phyloP scores from a whole-genome alignment of 805 yeast species.

The Priceomyces haplophilus region DNA sequence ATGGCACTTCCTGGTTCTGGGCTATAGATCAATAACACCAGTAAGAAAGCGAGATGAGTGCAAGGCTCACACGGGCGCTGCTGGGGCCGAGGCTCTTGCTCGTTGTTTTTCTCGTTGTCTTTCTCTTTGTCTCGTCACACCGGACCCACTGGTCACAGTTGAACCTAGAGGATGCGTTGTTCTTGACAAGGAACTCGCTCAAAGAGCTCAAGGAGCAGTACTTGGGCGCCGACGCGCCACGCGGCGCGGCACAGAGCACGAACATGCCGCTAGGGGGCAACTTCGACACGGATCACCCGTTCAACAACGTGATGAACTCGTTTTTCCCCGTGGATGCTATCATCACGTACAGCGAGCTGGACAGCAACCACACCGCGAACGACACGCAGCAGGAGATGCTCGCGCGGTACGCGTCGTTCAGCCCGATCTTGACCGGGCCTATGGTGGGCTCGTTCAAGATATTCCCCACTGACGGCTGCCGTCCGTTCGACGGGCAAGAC shows the following conservation, averaged over 20 bases:
- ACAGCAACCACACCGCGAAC: constrained; percentile 9
- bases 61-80: background rate
- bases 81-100: background rate
- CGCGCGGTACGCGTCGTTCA: constrained; percentile 42
- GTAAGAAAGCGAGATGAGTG: background rate
- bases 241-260: background rate
- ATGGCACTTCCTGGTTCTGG: background rate
- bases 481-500: constrained; percentile 11
- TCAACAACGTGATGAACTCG: constrained; percentile 34
- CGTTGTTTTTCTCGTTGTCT: constrained; percentile 5
- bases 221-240: constrained; percentile 1
- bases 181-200: constrained; percentile 23
- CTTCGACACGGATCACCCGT: constrained; percentile 28
- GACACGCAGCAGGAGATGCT: constrained; percentile 17
- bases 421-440: constrained; percentile 28
- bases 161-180: constrained; percentile 24
- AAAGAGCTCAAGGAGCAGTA: constrained; percentile 20
- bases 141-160: constrained; percentile 8
- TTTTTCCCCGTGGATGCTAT: constrained; percentile 42
- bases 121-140: constrained; percentile 5
- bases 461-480: constrained; percentile 31
- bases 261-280: background rate
- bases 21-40: background rate
- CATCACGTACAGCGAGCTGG: constrained; percentile 27
- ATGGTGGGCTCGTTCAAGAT: constrained; percentile 25